phyloP scores from a whole-genome alignment of 1,284 basidiomycete species.

The Tetrapyrgos nigripes region DNA sequence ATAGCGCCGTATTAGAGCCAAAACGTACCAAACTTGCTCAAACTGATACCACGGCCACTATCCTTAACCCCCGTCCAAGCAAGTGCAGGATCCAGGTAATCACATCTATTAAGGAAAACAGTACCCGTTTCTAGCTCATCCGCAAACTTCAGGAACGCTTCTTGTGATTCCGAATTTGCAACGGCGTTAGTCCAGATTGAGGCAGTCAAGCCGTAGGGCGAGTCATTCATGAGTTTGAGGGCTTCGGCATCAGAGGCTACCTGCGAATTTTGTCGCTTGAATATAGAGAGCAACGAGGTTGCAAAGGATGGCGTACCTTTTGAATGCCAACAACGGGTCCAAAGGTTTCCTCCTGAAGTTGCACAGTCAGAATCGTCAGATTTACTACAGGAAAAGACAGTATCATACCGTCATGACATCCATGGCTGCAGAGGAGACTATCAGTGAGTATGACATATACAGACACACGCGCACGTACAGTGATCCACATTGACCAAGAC shows the following conservation, averaged over 20 bases:
- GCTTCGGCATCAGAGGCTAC: slow-evolving; percentile 86
- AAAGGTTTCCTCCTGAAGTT: slow-evolving; percentile 78
- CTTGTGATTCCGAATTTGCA: slow-evolving; percentile 61
- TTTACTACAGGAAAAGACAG: not conserved
- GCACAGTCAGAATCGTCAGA: slow-evolving; percentile 4
- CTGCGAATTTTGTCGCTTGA: slow-evolving; percentile 54
- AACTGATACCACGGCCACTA: slow-evolving; percentile 88
- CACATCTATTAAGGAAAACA: slow-evolving; percentile 91
- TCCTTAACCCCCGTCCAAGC: slow-evolving; percentile 96
- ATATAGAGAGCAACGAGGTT: not conserved
- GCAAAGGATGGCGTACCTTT: slow-evolving; percentile 62
- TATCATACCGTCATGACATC: slow-evolving; percentile 79
- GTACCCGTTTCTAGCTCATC: slow-evolving; percentile 88
- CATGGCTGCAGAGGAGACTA: slow-evolving; percentile 66
- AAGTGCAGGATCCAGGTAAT: slow-evolving; percentile 89
- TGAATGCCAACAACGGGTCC: slow-evolving; percentile 93
- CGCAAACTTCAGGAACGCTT: slow-evolving; percentile 73
- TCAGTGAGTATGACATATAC: slow-evolving; percentile 12
- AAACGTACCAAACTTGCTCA: slow-evolving; percentile 85
- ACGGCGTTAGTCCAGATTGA: slow-evolving; percentile 90
- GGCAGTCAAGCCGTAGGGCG: slow-evolving; percentile 92
- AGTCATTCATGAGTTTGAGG: slow-evolving; percentile 92
- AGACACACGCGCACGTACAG: slow-evolving; percentile 58
- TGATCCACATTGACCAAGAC: slow-evolving; percentile 91
- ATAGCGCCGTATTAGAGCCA: not conserved